Evolutionary conservation across 1,139 yeast species (phyloP).

Genomic region (Geotrichum klebahnii): DNA sequence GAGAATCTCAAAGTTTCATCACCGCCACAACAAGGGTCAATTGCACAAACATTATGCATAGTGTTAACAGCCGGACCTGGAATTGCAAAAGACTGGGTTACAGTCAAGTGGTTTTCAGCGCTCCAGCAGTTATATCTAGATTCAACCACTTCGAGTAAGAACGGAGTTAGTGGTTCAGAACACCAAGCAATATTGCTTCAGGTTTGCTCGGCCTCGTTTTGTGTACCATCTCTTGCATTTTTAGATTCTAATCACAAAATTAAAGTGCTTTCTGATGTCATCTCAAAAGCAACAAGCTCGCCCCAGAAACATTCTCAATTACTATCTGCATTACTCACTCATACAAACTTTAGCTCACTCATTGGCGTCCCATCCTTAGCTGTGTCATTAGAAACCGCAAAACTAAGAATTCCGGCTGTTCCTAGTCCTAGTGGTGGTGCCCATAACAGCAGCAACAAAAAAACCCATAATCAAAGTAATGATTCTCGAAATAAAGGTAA

Average conservation of each 20-base stretch:
- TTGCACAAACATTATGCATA: conserved; percentile 7
- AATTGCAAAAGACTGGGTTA: conserved; percentile 20
- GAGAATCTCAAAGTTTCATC: conserved; percentile 3
- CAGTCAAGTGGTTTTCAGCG: conserved; percentile 18
- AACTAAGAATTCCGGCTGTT: conserved; percentile 22
- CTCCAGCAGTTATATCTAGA: conserved; percentile 11
- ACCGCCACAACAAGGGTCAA: not conserved
- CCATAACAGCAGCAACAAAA: not conserved
- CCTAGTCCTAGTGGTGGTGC: conserved; percentile 4
- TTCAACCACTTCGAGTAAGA: not conserved
- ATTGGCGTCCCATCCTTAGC: conserved; percentile 22
- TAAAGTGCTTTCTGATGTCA: conserved; percentile 12
- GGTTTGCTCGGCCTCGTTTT: conserved; percentile 18
- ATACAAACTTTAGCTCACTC: conserved; percentile 16
- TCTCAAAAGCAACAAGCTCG: conserved; percentile 21
- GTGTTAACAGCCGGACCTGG: conserved; percentile 17
- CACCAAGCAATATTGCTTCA: conserved; percentile 1
- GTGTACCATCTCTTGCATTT: conserved; percentile 17
- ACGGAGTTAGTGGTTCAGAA: not conserved
- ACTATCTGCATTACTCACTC: conserved; percentile 19
- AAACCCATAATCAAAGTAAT: not conserved
- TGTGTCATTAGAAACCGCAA: conserved; percentile 25
- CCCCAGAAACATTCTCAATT: conserved; percentile 15
- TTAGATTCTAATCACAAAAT: conserved; percentile 20
- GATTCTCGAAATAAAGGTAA: conserved; percentile 3